phyloP scores from a whole-genome alignment of 2,329 filamentous ascomycete species.

The Ceratocystis alfenasii region DNA sequence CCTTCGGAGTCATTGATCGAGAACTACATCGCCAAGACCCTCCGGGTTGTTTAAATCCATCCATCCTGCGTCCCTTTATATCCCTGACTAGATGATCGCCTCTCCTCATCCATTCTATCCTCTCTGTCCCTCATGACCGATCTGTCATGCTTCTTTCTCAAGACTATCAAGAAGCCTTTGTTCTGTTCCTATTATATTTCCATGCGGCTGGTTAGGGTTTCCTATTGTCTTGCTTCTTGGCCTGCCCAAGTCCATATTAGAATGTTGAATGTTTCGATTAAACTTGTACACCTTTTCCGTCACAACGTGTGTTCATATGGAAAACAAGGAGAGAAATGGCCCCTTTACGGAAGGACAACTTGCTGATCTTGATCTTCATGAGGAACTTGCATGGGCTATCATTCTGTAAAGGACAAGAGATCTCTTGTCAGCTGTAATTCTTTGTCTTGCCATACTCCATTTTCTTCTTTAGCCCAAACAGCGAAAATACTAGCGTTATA shows the following conservation, averaged over 20 bases:
- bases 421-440: neutral
- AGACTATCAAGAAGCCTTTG: constrained; percentile 4
- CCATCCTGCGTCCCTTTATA: constrained; percentile 1
- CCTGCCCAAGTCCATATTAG: constrained; percentile 16
- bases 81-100: neutral
- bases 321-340: too few relatives aligned
- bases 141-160: neutral
- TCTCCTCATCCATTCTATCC: neutral
- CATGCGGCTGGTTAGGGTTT: constrained; percentile 12
- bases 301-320: too few relatives aligned
- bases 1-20: constrained; percentile 81
- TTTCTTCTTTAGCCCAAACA: neutral
- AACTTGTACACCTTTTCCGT: neutral
- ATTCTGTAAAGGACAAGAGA: neutral
- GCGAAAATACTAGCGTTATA: neutral
- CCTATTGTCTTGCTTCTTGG: constrained; percentile 9
- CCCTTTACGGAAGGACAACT: too few relatives aligned
- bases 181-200: constrained; percentile 18
- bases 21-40: constrained; percentile 76
- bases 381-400: too few relatives aligned
- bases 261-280: constrained; percentile 13
- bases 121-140: constrained; percentile 4
- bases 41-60: constrained; percentile 50
- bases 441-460: neutral
- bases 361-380: too few relatives aligned